These are phyloP conservation scores for Candida namnaoensis DNA, from an alignment of 805 yeast genomes.

Conservation along the genomic window DNA sequence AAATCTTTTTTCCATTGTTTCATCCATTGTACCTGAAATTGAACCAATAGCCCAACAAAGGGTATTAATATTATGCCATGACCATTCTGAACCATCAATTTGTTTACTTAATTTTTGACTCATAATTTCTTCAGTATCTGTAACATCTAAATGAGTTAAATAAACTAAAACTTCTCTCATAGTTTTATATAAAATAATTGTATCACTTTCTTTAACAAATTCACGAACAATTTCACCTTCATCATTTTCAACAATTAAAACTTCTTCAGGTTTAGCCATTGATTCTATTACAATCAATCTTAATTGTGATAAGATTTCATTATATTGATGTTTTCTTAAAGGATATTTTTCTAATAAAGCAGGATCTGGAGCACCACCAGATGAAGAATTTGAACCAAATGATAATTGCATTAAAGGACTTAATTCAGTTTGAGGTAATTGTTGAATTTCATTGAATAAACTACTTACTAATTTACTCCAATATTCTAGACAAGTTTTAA, in stretches of 20 bases:
- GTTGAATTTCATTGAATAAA: conserved; percentile 79
- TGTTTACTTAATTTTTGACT: conserved; percentile 84
- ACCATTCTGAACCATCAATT: conserved; percentile 96
- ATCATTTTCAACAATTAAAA: conserved; percentile 91
- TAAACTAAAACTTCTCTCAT: conserved; percentile 95
- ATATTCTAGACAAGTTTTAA: conserved; percentile 91
- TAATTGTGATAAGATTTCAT: conserved; percentile 69
- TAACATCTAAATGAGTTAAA: conserved; percentile 89
- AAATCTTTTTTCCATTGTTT: conserved; percentile 92
- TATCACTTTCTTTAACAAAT: conserved; percentile 93
- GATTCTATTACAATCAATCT: conserved; percentile 92
- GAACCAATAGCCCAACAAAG: conserved; percentile 99
- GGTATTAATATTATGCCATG: conserved; percentile 96
- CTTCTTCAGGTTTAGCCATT: conserved; percentile 99
- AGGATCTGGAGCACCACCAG: conserved; percentile 84
- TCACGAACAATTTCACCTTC: conserved; percentile 99
- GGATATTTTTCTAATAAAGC: conserved; percentile 68
- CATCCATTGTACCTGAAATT: conserved; percentile 97
- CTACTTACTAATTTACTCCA: conserved; percentile 85
- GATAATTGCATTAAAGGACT: conserved; percentile 72
- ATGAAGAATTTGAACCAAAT: conserved; percentile 22
- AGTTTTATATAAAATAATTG: conserved; percentile 89
- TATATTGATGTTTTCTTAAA: conserved; percentile 77
- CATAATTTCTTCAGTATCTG: conserved; percentile 92
- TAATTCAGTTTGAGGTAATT: conserved; percentile 61